Base-by-base conservation (phyloP, 495 filamentous ascomycete genomes). In the Neurospora africana region DNA sequence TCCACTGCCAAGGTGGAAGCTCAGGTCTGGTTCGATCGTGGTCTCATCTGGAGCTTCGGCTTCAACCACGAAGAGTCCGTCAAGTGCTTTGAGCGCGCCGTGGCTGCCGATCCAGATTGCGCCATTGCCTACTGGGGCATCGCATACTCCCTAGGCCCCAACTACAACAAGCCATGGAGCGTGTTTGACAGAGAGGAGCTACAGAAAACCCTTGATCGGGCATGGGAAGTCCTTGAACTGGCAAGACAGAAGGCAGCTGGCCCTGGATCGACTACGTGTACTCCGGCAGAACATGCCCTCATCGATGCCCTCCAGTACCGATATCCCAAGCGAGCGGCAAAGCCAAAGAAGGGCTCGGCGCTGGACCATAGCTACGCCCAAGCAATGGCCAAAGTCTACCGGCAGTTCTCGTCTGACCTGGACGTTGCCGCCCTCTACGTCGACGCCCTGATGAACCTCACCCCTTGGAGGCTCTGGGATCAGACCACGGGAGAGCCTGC, bases 161-260 rank as follows among this genome's bases (percentile, higher is more conserved):
- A 92, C 72, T 92, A 92, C 79, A 92, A 92, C 75, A 92, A 92
- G 76, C 88, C 90, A 0, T 92, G 90, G 91, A 81, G 87, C 5
- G 78, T 86, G 35, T 92, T 91, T 72, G 91, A 91, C 71, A 79
- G 82, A 7, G 74, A 81, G n/a, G 90, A 92, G 65, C 77, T 89
- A 5, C 76, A 80, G 7, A 61, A 68, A 0, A 87, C 80, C 2
- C 80, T 89, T 33, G 78, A 76, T 2, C 78, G 82, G 38, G 85
- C 87, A 2, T 81, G 85, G 69, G 37, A 70, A 1, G 86, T 87
- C 0, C 79, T 83, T 2, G 53, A 75, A 5, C 75, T 83, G 40
- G 89, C 89, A 0, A 74, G 75, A 35, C 77, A 77, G 27, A 75
- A 82, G 58, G 77, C 80, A 44, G 67, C 74, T 23, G 70, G 73